These are phyloP conservation scores for Pseudocercospora pini-densiflorae DNA, from an alignment of 2,329 filamentous ascomycete genomes.

Conservation along the genomic window DNA sequence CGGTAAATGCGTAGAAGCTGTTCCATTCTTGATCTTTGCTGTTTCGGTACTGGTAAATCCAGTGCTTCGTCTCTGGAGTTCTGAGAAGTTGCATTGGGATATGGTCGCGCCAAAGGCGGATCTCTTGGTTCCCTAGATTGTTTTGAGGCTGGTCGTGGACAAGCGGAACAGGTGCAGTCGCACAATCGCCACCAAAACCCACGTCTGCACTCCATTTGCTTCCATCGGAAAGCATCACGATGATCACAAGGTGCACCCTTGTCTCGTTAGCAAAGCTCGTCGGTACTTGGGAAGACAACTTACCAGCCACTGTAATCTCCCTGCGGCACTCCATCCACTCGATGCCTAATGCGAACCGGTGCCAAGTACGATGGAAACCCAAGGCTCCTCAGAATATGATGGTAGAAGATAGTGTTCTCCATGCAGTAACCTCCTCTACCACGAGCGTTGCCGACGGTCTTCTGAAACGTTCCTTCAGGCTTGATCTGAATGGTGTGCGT, in stretches of 20 bases:
- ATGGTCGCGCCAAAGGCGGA: constrained; percentile 28
- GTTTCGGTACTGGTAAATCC: constrained; percentile 48
- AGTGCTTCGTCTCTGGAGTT: constrained; percentile 44
- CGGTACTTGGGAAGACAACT: neutral
- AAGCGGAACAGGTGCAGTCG: constrained; percentile 62
- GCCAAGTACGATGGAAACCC: constrained; percentile 51
- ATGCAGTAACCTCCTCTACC: constrained; percentile 64
- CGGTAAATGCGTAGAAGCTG: constrained; percentile 67
- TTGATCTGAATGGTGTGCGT: constrained; percentile 55
- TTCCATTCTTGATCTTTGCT: constrained; percentile 57
- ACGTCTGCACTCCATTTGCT: constrained; percentile 63
- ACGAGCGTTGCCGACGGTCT: constrained; percentile 49
- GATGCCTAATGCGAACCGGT: constrained; percentile 38
- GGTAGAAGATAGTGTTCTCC: constrained; percentile 60
- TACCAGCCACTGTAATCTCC: constrained; percentile 31
- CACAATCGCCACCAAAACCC: constrained; percentile 67
- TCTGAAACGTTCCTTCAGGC: constrained; percentile 55
- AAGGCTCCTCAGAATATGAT: constrained; percentile 54
- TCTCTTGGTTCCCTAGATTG: constrained; percentile 33
- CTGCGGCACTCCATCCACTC: constrained; percentile 30
- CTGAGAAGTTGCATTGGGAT: constrained; percentile 31
- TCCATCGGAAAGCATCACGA: constrained; percentile 51
- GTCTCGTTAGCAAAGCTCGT: neutral
- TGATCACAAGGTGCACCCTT: constrained; percentile 46
- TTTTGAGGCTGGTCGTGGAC: constrained; percentile 50